These are phyloP conservation scores for Tolypocladium tropicale DNA, from an alignment of 2,329 filamentous ascomycete species.

Conservation along the genomic window DNA sequence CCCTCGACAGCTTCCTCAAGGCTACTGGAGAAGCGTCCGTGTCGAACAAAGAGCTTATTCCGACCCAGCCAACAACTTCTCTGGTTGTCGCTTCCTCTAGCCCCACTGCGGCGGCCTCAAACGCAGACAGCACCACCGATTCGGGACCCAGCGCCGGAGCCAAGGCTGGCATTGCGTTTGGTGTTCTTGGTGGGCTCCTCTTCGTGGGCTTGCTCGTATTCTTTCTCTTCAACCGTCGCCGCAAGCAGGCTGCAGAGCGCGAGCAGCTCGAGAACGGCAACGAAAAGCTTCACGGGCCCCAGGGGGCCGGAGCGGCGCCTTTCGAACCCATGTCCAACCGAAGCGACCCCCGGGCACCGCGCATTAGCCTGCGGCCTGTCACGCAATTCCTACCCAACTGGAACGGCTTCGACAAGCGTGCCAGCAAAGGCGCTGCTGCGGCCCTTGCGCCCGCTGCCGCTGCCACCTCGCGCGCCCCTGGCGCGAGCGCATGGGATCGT, in stretches of 20 bases:
- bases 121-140: neutral
- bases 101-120: constrained; percentile 7
- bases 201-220: constrained; percentile 58
- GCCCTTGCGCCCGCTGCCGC: constrained; percentile 20
- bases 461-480: constrained; percentile 13
- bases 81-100: constrained; percentile 11
- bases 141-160: constrained; percentile 23
- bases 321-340: constrained; percentile 4
- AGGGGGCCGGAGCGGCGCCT: constrained; percentile 20
- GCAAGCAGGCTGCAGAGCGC: constrained; percentile 49
- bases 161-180: constrained; percentile 80
- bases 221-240: constrained; percentile 59
- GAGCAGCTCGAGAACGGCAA: constrained; percentile 40
- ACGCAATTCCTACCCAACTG: constrained; percentile 69
- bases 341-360: constrained; percentile 51
- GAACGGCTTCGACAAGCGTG: constrained; percentile 33
- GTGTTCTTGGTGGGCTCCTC: constrained; percentile 61
- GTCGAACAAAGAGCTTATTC: constrained; percentile 5
- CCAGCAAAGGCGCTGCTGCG: constrained; percentile 37
- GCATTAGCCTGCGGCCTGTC: constrained; percentile 73
- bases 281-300: constrained; percentile 48
- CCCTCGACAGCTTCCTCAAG: constrained; percentile 17
- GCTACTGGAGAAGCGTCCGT: constrained; percentile 13
- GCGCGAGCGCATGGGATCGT: constrained; percentile 36
- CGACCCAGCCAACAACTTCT: constrained; percentile 8